Evolutionary conservation across 805 yeast species (phyloP).

Genomic region (Ogataea methylovora): DNA sequence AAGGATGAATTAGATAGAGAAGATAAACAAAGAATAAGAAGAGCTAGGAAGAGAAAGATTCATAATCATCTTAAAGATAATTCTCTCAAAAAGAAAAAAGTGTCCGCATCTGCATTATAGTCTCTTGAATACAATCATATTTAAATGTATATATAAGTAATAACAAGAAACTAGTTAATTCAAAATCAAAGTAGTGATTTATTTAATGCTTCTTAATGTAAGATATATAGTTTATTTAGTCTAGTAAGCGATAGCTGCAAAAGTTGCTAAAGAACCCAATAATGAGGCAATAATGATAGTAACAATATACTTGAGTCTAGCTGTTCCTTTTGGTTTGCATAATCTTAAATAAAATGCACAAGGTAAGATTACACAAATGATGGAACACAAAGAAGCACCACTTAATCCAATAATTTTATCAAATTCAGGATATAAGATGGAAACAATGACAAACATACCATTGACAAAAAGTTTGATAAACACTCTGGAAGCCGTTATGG

Average conservation of each 20-base stretch:
- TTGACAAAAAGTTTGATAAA: constrained; percentile 46
- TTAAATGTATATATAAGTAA: background rate
- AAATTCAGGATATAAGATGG: constrained; percentile 74
- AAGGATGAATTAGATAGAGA: constrained; percentile 77
- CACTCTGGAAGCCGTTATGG: constrained; percentile 7
- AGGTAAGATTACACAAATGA: constrained; percentile 76
- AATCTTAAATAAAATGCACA: constrained; percentile 64
- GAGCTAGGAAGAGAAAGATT: constrained; percentile 76
- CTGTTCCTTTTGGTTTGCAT: constrained; percentile 40
- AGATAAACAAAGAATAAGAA: constrained; percentile 79
- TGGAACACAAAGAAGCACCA: constrained; percentile 78
- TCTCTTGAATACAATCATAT: background rate
- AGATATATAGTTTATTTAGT: background rate
- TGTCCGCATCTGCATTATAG: constrained; percentile 2
- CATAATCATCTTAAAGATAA: constrained; percentile 21
- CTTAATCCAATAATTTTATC: constrained; percentile 77
- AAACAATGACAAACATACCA: constrained; percentile 51
- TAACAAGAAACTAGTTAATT: too few species aligned
- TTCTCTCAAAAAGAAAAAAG: constrained; percentile 22
- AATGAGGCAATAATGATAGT: constrained; percentile 40
- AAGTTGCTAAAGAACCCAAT: constrained; percentile 54
- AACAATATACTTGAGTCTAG: constrained; percentile 32
- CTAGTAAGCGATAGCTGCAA: constrained; percentile 35
- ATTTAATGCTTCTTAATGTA: too few species aligned
- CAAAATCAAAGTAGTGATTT: too few species aligned